Evolutionary conservation across 306 rosid genomes (phyloP).

Genomic region (Cicer yamashitae): DNA sequence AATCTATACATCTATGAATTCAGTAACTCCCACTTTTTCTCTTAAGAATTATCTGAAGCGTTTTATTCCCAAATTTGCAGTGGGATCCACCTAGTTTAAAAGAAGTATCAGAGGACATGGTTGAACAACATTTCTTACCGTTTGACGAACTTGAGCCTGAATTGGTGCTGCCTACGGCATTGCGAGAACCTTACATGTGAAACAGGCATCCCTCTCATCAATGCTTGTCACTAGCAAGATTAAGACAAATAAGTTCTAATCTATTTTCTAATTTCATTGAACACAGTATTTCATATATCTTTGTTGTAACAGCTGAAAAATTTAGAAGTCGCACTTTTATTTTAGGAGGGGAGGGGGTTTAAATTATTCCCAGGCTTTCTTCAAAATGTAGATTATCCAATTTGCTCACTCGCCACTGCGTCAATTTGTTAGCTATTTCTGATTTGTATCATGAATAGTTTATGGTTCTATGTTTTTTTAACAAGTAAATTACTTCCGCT

Average conservation of each 20-base stretch:
- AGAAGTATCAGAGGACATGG: constrained; percentile 85
- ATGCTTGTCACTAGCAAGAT: constrained; percentile 38
- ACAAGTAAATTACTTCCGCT: not conserved
- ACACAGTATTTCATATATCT: constrained; percentile 5
- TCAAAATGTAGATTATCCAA: constrained; percentile 32
- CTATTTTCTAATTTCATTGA: constrained; percentile 8
- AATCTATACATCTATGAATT: not conserved
- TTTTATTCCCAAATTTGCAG: constrained; percentile 57
- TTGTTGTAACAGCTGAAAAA: constrained; percentile 43
- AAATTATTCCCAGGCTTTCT: constrained; percentile 16
- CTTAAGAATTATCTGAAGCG: constrained; percentile 1
- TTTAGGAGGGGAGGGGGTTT: constrained; percentile 4
- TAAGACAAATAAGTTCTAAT: constrained; percentile 35
- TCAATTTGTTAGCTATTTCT: constrained; percentile 14
- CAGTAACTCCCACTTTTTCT: not conserved
- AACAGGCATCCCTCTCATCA: constrained; percentile 15
- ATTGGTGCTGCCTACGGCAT: constrained; percentile 70
- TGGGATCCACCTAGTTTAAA: constrained; percentile 83
- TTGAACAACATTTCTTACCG: constrained; percentile 67
- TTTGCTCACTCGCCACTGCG: not conserved
- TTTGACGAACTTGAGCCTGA: constrained; percentile 69
- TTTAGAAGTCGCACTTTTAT: constrained; percentile 13
- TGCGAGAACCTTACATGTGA: constrained; percentile 83
- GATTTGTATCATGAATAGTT: constrained; percentile 1
- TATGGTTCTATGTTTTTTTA: not conserved